phyloP scores from a whole-genome alignment of 2,329 filamentous ascomycete genomes.

The Cladosporium sp. region DNA sequence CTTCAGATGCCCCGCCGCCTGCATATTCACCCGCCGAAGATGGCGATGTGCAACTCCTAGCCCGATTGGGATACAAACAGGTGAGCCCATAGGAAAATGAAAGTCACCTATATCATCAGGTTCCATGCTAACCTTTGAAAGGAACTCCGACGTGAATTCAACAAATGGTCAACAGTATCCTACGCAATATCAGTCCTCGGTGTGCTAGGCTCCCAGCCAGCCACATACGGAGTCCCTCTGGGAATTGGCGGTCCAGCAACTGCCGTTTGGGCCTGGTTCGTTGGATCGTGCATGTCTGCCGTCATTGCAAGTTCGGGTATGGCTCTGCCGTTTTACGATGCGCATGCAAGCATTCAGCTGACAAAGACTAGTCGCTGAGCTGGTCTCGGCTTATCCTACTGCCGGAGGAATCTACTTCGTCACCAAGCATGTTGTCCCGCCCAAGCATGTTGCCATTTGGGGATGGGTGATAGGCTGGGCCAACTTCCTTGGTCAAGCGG shows the following conservation, averaged over 20 bases:
- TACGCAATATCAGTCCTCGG: slow-evolving; percentile 62
- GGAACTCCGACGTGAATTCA: slow-evolving; percentile 58
- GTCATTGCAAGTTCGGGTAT: slow-evolving; percentile 55
- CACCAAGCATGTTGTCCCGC: slow-evolving; percentile 56
- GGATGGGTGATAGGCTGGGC: slow-evolving; percentile 44
- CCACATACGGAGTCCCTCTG: slow-evolving; percentile 55
- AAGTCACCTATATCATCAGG: too few relatives aligned
- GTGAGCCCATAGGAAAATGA: slow-evolving; percentile 31
- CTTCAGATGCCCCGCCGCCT: not conserved
- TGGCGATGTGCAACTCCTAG: slow-evolving; percentile 55
- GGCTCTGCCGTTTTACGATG: slow-evolving; percentile 3
- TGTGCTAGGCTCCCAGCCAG: slow-evolving; percentile 59
- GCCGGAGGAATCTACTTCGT: slow-evolving; percentile 65
- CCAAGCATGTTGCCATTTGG: slow-evolving; percentile 52
- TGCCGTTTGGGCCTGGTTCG: slow-evolving; percentile 60
- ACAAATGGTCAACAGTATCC: slow-evolving; percentile 60
- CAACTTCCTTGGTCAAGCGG: slow-evolving; percentile 44
- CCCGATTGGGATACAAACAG: slow-evolving; percentile 58
- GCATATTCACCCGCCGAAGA: slow-evolving; percentile 24
- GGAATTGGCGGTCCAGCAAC: slow-evolving; percentile 56
- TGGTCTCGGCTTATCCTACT: slow-evolving; percentile 61
- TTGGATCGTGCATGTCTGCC: slow-evolving; percentile 58
- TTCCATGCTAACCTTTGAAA: slow-evolving; percentile 28
- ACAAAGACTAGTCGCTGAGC: slow-evolving; percentile 46
- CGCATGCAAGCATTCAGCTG: slow-evolving; percentile 17